Conservation (phyloP, 257 asterid species). For the Nicotiana attenuata region DNA sequence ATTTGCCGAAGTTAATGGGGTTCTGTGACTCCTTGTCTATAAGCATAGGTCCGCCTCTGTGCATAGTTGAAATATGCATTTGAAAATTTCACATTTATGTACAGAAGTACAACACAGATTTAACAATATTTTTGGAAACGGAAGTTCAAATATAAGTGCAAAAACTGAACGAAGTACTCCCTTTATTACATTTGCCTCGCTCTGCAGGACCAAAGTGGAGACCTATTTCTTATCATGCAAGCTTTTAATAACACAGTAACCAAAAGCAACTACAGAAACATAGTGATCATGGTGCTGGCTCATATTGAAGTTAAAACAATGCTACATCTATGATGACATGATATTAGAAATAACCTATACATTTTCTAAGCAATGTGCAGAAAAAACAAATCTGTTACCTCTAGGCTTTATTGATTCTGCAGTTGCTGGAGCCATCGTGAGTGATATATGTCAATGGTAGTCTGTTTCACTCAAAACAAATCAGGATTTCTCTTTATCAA, state of each 20-base stretch:
- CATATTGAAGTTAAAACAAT: background rate
- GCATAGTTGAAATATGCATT: background rate
- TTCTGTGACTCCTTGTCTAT: too few species aligned
- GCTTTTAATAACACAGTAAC: background rate
- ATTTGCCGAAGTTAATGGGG: too few species aligned
- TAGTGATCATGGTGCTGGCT: background rate
- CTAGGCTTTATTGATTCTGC: constrained; percentile 8
- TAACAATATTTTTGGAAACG: background rate
- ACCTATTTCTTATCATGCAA: background rate
- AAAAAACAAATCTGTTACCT: background rate
- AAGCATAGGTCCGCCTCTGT: too few species aligned
- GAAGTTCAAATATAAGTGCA: background rate
- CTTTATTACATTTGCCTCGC: background rate
- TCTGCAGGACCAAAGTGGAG: background rate
- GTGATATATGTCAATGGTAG: background rate
- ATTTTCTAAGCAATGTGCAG: background rate
- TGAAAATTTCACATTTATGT: background rate
- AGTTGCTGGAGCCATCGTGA: constrained; percentile 4
- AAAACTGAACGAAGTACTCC: background rate
- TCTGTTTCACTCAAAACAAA: constrained; percentile 15
- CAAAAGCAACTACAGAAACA: background rate
- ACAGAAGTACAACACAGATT: background rate
- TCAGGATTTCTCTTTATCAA: background rate
- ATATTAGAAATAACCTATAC: background rate
- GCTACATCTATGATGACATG: background rate